Evolutionary conservation across 1,139 yeast genomes (phyloP), one percentile per base, ranked within the genome.

Genomic region (Hyphopichia khmerensis): DNA sequence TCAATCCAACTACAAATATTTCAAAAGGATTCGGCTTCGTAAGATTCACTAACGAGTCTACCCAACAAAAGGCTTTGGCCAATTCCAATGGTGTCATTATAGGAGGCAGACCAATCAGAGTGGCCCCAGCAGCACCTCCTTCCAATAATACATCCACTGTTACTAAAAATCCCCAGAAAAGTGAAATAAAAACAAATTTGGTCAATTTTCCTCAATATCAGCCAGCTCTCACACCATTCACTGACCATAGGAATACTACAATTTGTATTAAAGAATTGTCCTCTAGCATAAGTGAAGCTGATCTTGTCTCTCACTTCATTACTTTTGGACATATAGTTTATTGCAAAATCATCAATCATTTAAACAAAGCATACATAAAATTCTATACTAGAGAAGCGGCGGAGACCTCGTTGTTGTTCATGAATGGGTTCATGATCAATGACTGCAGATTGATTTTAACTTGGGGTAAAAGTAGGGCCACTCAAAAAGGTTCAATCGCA

Each of bases 21-120:
- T 84, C 96, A 2, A 80, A 93, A 52, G 95, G 97, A 33, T 89
- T 87, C 65, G 98, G 97, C 1, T 90, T 91, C 64, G 93, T 90
- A n/a, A 77, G 96, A 47, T 89, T 91, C 60, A 69, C 78, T 35
- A 77, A 79, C 44, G 86, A 82, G 50, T 75, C 77, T n/a, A 87
- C 85, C 43, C 85, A 90, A 64, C 82, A 81, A 49, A 72, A 82
- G 38, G 96, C 97, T 0, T 67, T 88, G 34, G 65, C 72, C 23
- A 95, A 87, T 56, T 87, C 88, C 96, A 89, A 87, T 59, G 96
- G 96, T 3, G 73, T 75, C 23, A 72, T 82, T 60, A 67, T 88
- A 36, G 89, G 87, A 40, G 85, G 87, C 13, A 75, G 93, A 48
- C 83, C 90, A 24, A 80, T 91, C 47, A 72, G 95, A 50, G 90